Base-by-base conservation (phyloP, 2,329 filamentous ascomycete species). In the Colletotrichum sp. region DNA sequence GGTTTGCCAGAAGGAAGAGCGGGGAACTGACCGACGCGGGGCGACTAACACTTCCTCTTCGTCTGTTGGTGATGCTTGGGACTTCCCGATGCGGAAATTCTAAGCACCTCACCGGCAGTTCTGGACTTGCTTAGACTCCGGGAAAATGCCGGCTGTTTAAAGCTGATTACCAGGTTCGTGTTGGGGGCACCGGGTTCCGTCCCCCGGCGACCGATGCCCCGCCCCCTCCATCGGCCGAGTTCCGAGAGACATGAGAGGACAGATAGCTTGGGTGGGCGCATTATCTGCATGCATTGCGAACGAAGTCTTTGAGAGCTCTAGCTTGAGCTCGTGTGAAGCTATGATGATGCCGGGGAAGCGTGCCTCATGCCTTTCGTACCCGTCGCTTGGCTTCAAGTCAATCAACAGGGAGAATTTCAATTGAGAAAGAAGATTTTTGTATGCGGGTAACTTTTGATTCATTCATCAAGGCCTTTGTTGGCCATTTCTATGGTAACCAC, bases 41-140 rank as follows among this genome's bases (percentile, higher is more conserved):
- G 72, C 30, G 72, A 66, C 13, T 67, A 71, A 30, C 32, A 26
- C 55, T 74, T 71, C 69, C 68, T 21, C 24, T 21, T 66, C 36
- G 14, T 48, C 1, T 24, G 16, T 14, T 52, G 18, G 56, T 36
- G 18, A 21, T 32, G 61, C 43, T 71, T 43, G 8, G 3, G 7
- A 48, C 14, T 68, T 12, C 73, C 69, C 9, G 13, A 73, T 64
- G 8, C 4, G 69, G 73, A 34, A 52, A 10, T 52, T 0, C 0
- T 73, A 48, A 68, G 32, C 69, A 75, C 63, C 32, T 52, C 43
- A 52, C n/a, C 36, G 56, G 58, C 16, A 26, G 56, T 68, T 58
- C 62, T 32, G 38, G 56, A 56, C 52, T 26, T 6, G 10, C 21
- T 65, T 14, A 9, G 48, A 26, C 28, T 38, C 43, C 16, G 69